Evolutionary conservation across 73 alveolate species (phyloP), one percentile per base, ranked within the genome.

Genomic region (Symbiodinium natans): DNA sequence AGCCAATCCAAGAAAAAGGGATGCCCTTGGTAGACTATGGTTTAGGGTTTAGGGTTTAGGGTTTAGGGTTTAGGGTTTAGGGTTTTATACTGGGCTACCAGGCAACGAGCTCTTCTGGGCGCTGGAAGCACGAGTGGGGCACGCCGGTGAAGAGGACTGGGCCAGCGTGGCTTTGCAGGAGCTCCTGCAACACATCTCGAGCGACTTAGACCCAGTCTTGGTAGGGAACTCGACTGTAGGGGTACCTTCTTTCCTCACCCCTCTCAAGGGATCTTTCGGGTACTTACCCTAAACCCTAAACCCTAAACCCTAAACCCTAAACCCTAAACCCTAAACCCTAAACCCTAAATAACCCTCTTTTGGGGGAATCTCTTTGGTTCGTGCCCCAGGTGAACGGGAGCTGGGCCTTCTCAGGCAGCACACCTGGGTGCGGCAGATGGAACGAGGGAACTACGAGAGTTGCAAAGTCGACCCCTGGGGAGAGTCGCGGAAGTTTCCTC

Each of bases 381-480:
- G 17, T 21, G 2, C 0, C 11, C 40, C 29, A 71, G 83, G 33
- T 71, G 94, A 87, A 31, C 6, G 71, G 15, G 95, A 88, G 52
- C 95, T 88, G 68, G 95, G 77, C 1, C 41, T 88, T 46, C 19
- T 88, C 43, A 43, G 95, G 71, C 95, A 88, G 43, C 95, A 88
- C 36, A 33, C 95, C 68, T 88, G 95, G 95, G 95, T 88, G 27
- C 63, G 95, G 23, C 86, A 88, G 36, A 59, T 88, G 95, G 95
- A 88, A 33, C 38, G 68, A 63, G 34, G 43, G n/a, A 21, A 52
- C 19, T 34, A 73, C 40, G 41, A 73, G 25, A 73, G 84, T 19
- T 73, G 36, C 84, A 73, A 19, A n/a, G 40, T 73, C 8, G 36
- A n/a, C 0, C 41, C 41, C 29, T 88, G 95, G 95, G 95, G 95